phyloP scores from a whole-genome alignment of 2,329 filamentous ascomycete species.

The Calonectria pseudoreteaudii region DNA sequence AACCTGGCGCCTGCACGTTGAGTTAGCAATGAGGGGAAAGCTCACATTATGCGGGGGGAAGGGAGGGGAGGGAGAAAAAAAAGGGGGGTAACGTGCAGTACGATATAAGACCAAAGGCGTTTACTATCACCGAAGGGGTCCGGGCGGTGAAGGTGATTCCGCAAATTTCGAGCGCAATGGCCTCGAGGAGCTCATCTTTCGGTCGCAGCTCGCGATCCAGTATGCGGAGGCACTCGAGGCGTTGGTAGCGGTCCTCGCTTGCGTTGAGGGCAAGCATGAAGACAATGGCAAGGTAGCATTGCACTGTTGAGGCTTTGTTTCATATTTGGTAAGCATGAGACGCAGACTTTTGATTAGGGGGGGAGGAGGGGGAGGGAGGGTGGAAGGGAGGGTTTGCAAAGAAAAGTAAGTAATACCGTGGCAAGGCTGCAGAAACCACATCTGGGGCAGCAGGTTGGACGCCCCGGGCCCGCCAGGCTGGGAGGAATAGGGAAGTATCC shows the following conservation, averaged over 20 bases:
- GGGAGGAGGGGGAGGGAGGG: no score
- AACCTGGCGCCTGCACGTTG: conserved; percentile 46
- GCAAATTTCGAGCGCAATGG: conserved; percentile 53
- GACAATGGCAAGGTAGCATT: conserved; percentile 55
- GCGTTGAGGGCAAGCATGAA: conserved; percentile 46
- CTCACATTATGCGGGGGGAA: no score
- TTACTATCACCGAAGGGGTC: conserved; percentile 56
- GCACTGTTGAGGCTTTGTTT: conserved; percentile 53
- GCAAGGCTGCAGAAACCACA: conserved; percentile 55
- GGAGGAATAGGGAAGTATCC: conserved; percentile 47
- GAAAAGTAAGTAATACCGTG: conserved; percentile 50
- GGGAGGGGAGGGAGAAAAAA: background rate
- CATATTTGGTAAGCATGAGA: background rate
- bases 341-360: no score
- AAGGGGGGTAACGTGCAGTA: conserved; percentile 52
- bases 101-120: conserved; percentile 60
- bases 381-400: no score
- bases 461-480: background rate
- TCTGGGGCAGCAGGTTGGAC: conserved; percentile 46
- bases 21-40: background rate
- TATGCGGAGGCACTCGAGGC: background rate
- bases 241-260: conserved; percentile 12
- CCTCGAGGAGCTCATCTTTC: conserved; percentile 45
- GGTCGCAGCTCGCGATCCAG: background rate
- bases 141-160: conserved; percentile 59